Percentiles rank a stretch among this genome's conserved stretches.
phyloP scores from a whole-genome alignment of 257 asterid genomes.

The Solanum infundibuliforme region DNA sequence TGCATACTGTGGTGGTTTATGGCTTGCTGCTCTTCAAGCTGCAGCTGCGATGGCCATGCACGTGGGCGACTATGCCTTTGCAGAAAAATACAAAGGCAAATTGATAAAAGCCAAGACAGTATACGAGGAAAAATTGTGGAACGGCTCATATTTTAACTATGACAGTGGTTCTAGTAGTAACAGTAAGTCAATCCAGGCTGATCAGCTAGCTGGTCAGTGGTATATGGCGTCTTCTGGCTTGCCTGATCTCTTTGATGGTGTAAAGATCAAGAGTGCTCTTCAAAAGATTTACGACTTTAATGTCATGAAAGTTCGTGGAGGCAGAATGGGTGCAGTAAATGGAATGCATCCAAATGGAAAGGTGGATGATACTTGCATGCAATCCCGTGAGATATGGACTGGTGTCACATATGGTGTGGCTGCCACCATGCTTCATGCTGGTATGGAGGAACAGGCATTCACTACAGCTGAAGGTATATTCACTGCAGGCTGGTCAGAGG shows the following conservation, averaged over 20 bases:
- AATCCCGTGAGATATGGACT: conserved; percentile 92
- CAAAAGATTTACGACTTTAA: conserved; percentile 78
- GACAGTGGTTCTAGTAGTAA: conserved; percentile 90
- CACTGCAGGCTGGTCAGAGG: conserved; percentile 96
- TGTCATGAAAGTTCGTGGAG: conserved; percentile 80
- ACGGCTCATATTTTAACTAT: conserved; percentile 84
- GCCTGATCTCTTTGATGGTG: conserved; percentile 70
- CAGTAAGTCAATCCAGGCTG: conserved; percentile 91
- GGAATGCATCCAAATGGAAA: conserved; percentile 94
- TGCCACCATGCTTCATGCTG: conserved; percentile 93
- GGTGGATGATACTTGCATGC: conserved; percentile 99
- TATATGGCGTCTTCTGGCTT: conserved; percentile 88
- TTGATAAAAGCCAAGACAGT: conserved; percentile 56
- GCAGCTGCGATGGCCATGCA: conserved; percentile 86
- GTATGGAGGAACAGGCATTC: conserved; percentile 95
- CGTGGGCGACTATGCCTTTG: conserved; percentile 69
- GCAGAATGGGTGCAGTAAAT: conserved; percentile 95
- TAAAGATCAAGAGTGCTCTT: conserved; percentile 61
- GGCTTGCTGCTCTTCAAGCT: conserved; percentile 97
- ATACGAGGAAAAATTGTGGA: conserved; percentile 79
- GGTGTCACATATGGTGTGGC: conserved; percentile 93
- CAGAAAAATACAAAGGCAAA: conserved; percentile 57
- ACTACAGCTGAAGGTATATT: conserved; percentile 86
- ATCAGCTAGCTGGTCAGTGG: conserved; percentile 98
- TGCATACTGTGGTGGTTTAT: conserved; percentile 89